These are phyloP conservation scores for Inga oerstediana DNA, from an alignment of 306 rosid genomes.

Conservation along the genomic window DNA sequence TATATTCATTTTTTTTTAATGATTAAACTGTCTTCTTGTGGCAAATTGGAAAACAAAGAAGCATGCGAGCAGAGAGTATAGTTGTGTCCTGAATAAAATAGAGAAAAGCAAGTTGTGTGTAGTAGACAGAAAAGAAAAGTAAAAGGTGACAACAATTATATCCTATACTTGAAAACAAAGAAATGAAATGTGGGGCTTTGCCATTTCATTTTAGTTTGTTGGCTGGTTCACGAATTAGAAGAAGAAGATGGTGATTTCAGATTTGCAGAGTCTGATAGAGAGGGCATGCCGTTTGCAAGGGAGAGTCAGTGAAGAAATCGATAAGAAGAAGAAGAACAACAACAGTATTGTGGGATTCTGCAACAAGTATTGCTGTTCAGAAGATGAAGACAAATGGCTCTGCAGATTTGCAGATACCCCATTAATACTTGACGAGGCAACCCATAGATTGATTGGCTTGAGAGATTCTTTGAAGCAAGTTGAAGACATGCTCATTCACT, in stretches of 20 bases:
- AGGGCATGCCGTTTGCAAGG: constrained; percentile 2
- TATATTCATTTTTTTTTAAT: background rate
- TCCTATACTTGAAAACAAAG: background rate
- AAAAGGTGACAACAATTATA: background rate
- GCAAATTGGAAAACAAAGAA: background rate
- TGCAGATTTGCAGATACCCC: constrained; percentile 30
- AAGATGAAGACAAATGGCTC: constrained; percentile 26
- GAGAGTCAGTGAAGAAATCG: constrained; percentile 30
- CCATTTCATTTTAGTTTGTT: background rate
- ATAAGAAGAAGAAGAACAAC: background rate
- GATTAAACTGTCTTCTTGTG: background rate
- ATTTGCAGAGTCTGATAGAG: constrained; percentile 8
- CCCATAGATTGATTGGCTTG: constrained; percentile 33
- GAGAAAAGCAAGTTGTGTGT: background rate
- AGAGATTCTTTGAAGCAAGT: constrained; percentile 40
- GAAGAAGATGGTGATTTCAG: background rate
- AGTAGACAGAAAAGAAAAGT: background rate
- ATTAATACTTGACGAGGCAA: constrained; percentile 26
- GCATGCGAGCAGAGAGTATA: background rate
- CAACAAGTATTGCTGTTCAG: constrained; percentile 21
- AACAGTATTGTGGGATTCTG: background rate
- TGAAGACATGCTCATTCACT: constrained; percentile 29
- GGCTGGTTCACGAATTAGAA: background rate
- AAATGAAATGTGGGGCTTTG: background rate
- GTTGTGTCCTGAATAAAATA: background rate